Evolutionary conservation across 305 asterid genomes (phyloP), one percentile per base, ranked within the genome.

Genomic region (Fraxinus velutina): DNA sequence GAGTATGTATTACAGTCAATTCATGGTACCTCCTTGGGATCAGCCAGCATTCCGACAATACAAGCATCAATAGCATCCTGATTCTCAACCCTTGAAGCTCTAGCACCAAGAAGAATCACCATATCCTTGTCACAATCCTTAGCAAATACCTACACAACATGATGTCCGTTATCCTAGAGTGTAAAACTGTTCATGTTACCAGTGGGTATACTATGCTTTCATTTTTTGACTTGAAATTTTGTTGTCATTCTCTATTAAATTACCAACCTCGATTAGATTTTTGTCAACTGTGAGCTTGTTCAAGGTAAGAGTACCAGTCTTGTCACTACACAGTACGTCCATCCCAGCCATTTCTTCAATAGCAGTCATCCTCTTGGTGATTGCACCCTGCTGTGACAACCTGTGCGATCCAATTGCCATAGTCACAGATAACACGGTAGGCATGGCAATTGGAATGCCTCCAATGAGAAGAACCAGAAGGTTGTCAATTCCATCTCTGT

Each of bases 341-440:
- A 92, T 92, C 37, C 96, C 96, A 2, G 93, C 96, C 96, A 92
- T 87, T 78, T 92, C 96, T 70, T 92, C 94, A 7, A 92, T 92
- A 8, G 96, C 96, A 13, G 96, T 92, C 96, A 92, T 90, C 82
- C 96, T 88, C 87, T 92, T 92, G 9, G 96, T 86, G 24, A 86
- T 86, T 19, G 89, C 89, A 4, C 89, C 89, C 78, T 84, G 89
- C 71, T 84, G 88, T 10, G 89, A 85, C 22, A 87, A 87, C 22
- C 89, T 83, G 80, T 87, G 89, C 50, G 89, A 87, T 37, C 89
- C 89, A 22, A 87, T 87, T 19, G 89, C 89, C 89, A 87, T 87
- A 36, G 89, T 87, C 12, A 87, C 89, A 24, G 89, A 87, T 12
- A 87, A 86, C 37, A 87, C 89, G 0, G 87, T 86, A 0, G 89